Evolutionary conservation across 768 basidiomycete species (phyloP).

Genomic region (Amanita rubescens): DNA sequence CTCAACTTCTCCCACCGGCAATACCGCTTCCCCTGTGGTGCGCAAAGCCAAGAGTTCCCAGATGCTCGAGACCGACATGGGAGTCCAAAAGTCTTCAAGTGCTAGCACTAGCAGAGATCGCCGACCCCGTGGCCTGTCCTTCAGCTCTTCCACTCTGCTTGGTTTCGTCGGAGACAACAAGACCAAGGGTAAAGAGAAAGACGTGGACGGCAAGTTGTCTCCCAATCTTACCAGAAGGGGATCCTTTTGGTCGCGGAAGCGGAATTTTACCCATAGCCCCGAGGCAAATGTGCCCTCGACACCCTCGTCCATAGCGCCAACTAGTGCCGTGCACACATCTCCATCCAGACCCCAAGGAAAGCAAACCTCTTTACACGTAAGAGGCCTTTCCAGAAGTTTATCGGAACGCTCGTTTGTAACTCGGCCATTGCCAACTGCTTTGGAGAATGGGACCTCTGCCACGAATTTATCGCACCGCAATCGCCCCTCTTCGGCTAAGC

Average conservation of each 20-base stretch:
- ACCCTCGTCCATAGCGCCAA: constrained; percentile 23
- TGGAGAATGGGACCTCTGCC: not conserved
- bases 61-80: constrained; percentile 23
- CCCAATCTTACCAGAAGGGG: constrained; percentile 46
- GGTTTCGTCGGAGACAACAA: constrained; percentile 31
- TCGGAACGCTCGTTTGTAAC: constrained; percentile 4
- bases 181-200: constrained; percentile 37
- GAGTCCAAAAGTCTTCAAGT: constrained; percentile 14
- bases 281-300: constrained; percentile 16
- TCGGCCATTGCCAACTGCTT: not conserved
- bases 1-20: constrained; percentile 13
- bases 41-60: constrained; percentile 51
- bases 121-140: constrained; percentile 49
- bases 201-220: constrained; percentile 20
- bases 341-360: constrained; percentile 10
- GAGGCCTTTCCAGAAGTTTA: constrained; percentile 8
- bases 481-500: not conserved
- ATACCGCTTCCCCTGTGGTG: constrained; percentile 19
- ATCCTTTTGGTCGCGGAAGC: constrained; percentile 63
- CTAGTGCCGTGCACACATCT: constrained; percentile 11
- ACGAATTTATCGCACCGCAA: not conserved
- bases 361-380: constrained; percentile 11
- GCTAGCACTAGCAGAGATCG: constrained; percentile 10
- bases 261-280: constrained; percentile 15
- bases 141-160: constrained; percentile 39